These are phyloP conservation scores for Phytophthora ramorum DNA, from an alignment of 352 stramenopile species.

Conservation along the genomic window DNA sequence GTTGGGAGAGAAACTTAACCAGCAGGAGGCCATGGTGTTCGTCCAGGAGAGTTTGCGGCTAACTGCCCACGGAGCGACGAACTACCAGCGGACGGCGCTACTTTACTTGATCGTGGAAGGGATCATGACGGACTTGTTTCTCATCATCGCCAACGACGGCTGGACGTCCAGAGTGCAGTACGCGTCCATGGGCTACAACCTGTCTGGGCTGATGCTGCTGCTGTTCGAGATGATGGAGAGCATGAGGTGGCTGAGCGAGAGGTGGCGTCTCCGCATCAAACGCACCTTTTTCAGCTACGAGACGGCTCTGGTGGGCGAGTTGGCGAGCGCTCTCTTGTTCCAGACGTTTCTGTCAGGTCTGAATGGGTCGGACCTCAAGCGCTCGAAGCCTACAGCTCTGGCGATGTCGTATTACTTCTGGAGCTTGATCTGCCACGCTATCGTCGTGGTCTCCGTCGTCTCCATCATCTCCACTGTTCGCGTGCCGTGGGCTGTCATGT, in stretches of 20 bases:
- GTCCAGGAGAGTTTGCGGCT: slow-evolving; percentile 16
- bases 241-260: slow-evolving; percentile 3
- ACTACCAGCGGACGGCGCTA: background rate
- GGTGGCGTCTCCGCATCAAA: slow-evolving; percentile 12
- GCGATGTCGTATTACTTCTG: slow-evolving; percentile 15
- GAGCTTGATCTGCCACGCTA: slow-evolving; percentile 16
- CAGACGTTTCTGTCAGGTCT: slow-evolving; percentile 16
- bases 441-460: slow-evolving; percentile 3
- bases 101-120: slow-evolving; percentile 22
- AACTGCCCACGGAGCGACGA: slow-evolving; percentile 14
- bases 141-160: slow-evolving; percentile 18
- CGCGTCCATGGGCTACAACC: slow-evolving; percentile 21
- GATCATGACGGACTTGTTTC: slow-evolving; percentile 21
- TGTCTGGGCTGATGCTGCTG: slow-evolving; percentile 13
- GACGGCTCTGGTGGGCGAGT: slow-evolving; percentile 10
- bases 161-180: slow-evolving; percentile 7
- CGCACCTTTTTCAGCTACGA: slow-evolving; percentile 18
- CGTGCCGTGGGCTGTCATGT: background rate
- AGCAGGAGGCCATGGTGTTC: slow-evolving; percentile 17
- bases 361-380: slow-evolving; percentile 14
- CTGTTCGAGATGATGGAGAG: slow-evolving; percentile 17
- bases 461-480: slow-evolving; percentile 2
- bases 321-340: slow-evolving; percentile 6
- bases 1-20: slow-evolving; percentile 1
- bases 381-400: slow-evolving; percentile 7